Evolutionary conservation across 768 basidiomycete genomes (phyloP), one percentile per base, ranked within the genome.

Genomic region (Paxillus involutus): DNA sequence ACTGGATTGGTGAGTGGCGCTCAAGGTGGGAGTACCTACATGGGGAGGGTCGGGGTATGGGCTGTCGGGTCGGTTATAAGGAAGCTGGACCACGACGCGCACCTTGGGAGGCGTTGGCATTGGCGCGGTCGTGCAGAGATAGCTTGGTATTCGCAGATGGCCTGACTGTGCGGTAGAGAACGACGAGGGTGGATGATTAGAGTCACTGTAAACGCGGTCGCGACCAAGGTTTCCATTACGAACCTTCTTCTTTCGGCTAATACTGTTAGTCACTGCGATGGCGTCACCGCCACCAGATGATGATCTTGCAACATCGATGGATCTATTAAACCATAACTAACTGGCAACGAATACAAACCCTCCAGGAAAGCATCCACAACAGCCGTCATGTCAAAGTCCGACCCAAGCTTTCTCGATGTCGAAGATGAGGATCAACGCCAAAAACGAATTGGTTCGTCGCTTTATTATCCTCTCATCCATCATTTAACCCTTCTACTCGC

Each of bases 51-150:
- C 82, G n/a, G 73, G 70, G 9, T 77, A 69, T 11, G 87, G 77
- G 45, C 86, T 78, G 47, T 89, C 87, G 11, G 90, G 88, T 44
- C 90, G 80, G 66, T 90, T 84, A 68, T 82, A 88, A 3, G 91
- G 91, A 13, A 94, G 73, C 50, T 89, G 80, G 39, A 94, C 85
- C 30, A 94, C 84, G 21, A 94, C 85, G 45, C 91, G 85, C 19
- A 88, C 74, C 46, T 69, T 69, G 6, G 73, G 70, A 42, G 59
- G 53, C 5, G 59, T 47, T 6, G 63, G 51, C 71, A 68, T 72
- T 50, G 35, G 37, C 35, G 35, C 12, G 44, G 42, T 47, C 35
- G 45, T 21, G 41, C 11, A 36, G 29, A 32, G 16, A 13, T 11
- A 36, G 13, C 13, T 42, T 48, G 29, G 2, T 19, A 16, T 30